Percentiles rank a stretch among this genome's conserved stretches.
These are phyloP conservation scores for Solanum chiquidenum DNA, from an alignment of 257 asterid species.

Conservation along the genomic window DNA sequence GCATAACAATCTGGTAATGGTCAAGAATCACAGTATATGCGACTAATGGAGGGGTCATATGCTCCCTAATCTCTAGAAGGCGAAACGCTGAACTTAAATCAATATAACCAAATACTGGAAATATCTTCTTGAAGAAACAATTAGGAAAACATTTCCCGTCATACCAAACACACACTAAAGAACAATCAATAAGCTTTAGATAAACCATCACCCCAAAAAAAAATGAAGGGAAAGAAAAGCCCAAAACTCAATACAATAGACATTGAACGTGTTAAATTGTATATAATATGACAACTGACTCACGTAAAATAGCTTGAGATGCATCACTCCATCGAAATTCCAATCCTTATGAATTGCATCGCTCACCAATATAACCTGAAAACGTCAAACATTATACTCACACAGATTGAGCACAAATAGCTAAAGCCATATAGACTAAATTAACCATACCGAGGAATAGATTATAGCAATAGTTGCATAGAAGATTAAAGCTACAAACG, in stretches of 20 bases:
- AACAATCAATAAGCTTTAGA: neutral
- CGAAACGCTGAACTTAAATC: neutral
- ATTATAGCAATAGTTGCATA: constrained; percentile 56
- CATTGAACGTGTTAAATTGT: neutral
- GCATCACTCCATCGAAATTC: constrained; percentile 11
- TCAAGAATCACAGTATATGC: neutral
- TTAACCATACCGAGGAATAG: constrained; percentile 53
- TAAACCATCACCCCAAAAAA: neutral
- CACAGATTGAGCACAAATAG: neutral
- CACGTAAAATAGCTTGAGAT: constrained; percentile 45
- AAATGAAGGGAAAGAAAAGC: neutral
- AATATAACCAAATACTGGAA: neutral
- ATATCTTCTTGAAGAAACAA: neutral
- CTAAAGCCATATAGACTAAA: neutral
- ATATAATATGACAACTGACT: constrained; percentile 19
- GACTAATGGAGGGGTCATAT: neutral
- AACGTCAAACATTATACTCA: neutral
- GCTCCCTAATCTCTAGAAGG: neutral
- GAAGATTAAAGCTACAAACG: constrained; percentile 53
- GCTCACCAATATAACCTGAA: constrained; percentile 36
- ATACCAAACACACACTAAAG: neutral
- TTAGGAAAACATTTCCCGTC: neutral
- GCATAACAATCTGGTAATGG: neutral
- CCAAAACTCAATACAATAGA: neutral
- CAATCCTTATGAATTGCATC: constrained; percentile 35